Percentiles rank a stretch among this genome's conserved stretches.
These are phyloP conservation scores for Mesostigma viride DNA, from an alignment of 139 green algal species.

Conservation along the genomic window DNA sequence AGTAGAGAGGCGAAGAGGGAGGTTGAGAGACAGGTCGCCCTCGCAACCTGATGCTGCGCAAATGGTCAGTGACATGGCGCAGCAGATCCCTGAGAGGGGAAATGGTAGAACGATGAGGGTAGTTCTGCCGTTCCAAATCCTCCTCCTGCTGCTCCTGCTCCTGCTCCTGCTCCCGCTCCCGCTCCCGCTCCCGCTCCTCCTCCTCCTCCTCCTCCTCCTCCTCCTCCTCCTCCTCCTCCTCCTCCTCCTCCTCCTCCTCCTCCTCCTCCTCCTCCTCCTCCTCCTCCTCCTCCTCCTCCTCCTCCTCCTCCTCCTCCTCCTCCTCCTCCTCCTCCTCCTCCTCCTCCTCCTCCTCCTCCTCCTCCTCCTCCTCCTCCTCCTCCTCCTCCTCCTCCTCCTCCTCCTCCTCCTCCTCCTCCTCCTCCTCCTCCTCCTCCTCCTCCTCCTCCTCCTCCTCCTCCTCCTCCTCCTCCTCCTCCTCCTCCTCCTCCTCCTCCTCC, in stretches of 20 bases:
- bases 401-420: not conserved
- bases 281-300: not conserved
- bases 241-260: constrained; percentile 3
- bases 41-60: no score
- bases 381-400: not conserved
- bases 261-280: not conserved
- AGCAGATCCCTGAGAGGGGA: no score
- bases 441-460: constrained; percentile 8
- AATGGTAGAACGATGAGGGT: no score
- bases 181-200: not conserved
- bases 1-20: no score
- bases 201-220: not conserved
- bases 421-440: not conserved
- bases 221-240: not conserved
- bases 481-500: constrained; percentile 4
- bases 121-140: no score
- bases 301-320: not conserved
- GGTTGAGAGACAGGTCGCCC: no score
- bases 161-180: no score
- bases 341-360: constrained; percentile 11
- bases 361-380: not conserved
- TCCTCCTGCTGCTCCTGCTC: constrained; percentile 18
- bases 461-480: no score
- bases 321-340: constrained; percentile 11
- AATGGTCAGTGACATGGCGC: no score